phyloP scores from a whole-genome alignment of 768 basidiomycete genomes.

The Rubroboletus satanas region DNA sequence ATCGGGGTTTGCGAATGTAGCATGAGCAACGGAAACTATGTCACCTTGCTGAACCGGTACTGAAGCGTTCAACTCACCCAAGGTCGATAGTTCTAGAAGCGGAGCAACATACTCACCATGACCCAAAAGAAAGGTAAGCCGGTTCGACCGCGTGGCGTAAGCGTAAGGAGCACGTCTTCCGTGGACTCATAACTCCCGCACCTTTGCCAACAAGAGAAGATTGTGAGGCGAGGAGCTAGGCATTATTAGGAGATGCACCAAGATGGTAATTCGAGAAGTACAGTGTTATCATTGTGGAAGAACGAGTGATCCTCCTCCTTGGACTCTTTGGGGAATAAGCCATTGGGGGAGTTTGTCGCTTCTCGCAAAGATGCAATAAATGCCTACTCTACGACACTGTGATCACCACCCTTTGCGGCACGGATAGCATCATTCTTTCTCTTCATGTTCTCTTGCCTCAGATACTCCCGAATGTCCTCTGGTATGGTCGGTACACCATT shows the following conservation, averaged over 20 bases:
- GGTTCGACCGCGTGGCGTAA: neutral
- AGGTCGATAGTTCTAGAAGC: neutral
- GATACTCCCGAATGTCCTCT: slow-evolving; percentile 19
- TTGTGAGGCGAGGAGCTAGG: neutral
- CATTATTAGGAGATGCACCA: neutral
- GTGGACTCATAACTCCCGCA: neutral
- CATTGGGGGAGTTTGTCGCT: neutral
- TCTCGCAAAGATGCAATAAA: neutral
- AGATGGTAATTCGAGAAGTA: neutral
- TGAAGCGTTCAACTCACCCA: too few relatives aligned
- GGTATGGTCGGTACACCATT: slow-evolving; percentile 14
- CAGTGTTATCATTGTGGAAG: neutral
- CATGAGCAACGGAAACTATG: too few relatives aligned
- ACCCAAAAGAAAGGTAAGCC: neutral
- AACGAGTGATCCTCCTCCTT: neutral
- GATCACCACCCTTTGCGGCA: slow-evolving; percentile 35
- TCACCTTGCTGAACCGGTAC: too few relatives aligned
- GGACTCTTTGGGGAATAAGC: too few relatives aligned
- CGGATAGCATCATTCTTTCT: slow-evolving; percentile 22
- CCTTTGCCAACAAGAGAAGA: neutral
- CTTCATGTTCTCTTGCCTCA: slow-evolving; percentile 21
- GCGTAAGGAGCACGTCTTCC: neutral
- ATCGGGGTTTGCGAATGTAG: too few relatives aligned
- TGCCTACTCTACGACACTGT: neutral
- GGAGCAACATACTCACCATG: neutral